phyloP scores from a whole-genome alignment of 1,284 basidiomycete genomes.

The Psilocybe mexicana region DNA sequence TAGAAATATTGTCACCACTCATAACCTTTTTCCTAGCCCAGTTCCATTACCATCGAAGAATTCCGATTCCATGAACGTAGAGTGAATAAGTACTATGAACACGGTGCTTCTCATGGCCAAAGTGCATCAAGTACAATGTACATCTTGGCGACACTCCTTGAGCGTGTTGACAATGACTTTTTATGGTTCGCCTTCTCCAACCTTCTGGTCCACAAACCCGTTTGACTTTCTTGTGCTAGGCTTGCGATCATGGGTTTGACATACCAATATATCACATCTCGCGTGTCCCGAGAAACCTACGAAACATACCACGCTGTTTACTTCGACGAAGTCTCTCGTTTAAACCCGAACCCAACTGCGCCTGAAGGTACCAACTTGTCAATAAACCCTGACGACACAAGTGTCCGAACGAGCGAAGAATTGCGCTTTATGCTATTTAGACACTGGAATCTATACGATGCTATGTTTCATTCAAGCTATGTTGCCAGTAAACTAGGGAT shows the following conservation, averaged over 20 bases:
- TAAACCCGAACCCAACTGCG: conserved; percentile 65
- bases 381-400: conserved; percentile 76
- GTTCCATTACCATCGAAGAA: conserved; percentile 68
- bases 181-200: conserved; percentile 65
- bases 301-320: conserved; percentile 80
- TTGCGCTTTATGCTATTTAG: conserved; percentile 93
- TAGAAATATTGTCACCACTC: not conserved
- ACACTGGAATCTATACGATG: conserved; percentile 97
- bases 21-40: not conserved
- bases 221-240: conserved; percentile 44
- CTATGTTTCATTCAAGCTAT: conserved; percentile 97
- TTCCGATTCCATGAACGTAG: conserved; percentile 61
- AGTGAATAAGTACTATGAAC: conserved; percentile 82
- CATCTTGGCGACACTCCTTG: conserved; percentile 84
- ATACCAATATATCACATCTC: conserved; percentile 86
- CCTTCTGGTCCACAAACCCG: not conserved
- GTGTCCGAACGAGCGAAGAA: conserved; percentile 82
- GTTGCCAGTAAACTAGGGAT: conserved; percentile 94
- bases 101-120: conserved; percentile 88
- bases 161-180: conserved; percentile 90
- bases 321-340: conserved; percentile 86
- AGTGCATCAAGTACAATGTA: conserved; percentile 90
- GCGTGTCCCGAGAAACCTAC: conserved; percentile 87
- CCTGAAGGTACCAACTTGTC: conserved; percentile 43
- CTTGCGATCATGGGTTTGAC: conserved; percentile 94